Percentiles rank a stretch among this genome's conserved stretches.
Conservation (phyloP, 1,284 basidiomycete genomes). For the Anthracocystis panici-leucophaei region DNA sequence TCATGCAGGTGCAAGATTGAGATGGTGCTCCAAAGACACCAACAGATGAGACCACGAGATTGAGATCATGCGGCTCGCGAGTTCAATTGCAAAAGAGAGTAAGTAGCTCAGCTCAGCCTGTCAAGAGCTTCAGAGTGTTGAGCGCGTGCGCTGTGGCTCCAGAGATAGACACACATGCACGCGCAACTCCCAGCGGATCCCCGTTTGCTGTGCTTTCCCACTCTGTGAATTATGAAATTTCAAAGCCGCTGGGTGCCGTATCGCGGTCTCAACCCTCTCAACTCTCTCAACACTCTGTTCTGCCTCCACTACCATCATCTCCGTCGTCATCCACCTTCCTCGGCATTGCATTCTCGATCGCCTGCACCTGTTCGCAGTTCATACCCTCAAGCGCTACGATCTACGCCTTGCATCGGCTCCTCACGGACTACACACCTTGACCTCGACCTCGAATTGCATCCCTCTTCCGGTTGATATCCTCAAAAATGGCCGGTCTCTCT, state of each 20-base stretch:
- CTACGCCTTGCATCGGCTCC: neutral
- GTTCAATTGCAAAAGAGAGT: too few species aligned
- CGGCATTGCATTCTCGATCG: neutral
- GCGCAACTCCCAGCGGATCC: conserved; percentile 16
- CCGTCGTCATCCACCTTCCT: neutral
- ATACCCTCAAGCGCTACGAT: neutral
- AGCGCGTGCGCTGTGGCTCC: neutral
- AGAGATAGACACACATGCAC: conserved; percentile 3
- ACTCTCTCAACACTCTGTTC: neutral
- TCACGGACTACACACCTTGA: neutral
- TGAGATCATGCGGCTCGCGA: too few species aligned
- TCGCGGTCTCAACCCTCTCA: neutral
- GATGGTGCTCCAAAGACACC: too few species aligned
- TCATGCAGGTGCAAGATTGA: too few species aligned
- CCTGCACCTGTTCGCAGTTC: neutral
- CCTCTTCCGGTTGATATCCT: neutral
- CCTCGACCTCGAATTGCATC: neutral
- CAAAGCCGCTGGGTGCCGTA: conserved; percentile 7
- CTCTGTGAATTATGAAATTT: neutral
- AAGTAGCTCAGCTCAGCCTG: neutral
- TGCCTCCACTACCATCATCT: conserved; percentile 27
- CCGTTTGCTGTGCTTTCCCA: conserved; percentile 13
- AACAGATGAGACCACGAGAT: too few species aligned
- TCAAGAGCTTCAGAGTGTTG: too few species aligned
- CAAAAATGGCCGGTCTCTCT: conserved; percentile 61